Conservation (phyloP, 2,329 filamentous ascomycete genomes). For the Neonectria sp. region DNA sequence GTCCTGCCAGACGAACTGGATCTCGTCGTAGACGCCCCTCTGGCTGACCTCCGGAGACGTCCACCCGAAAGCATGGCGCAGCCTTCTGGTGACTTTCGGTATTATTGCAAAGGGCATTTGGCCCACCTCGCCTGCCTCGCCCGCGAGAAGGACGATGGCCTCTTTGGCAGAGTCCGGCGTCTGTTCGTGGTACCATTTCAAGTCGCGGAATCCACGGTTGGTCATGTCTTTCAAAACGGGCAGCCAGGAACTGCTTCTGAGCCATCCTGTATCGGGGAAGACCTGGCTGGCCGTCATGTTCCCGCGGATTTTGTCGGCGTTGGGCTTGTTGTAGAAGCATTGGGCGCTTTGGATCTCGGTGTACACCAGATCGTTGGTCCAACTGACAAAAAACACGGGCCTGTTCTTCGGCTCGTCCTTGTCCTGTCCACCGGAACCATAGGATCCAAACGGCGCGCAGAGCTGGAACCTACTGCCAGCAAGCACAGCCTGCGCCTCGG, state of each 20-base stretch:
- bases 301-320: neutral
- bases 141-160: neutral
- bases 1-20: neutral
- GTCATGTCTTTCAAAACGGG: neutral
- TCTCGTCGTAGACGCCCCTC: neutral
- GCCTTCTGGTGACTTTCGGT: too few relatives aligned
- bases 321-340: neutral
- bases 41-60: too few relatives aligned
- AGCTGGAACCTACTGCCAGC: neutral
- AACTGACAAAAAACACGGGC: neutral
- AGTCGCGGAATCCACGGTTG: neutral
- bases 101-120: too few relatives aligned
- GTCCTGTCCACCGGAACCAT: neutral
- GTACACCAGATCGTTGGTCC: neutral
- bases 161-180: neutral
- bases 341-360: neutral
- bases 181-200: neutral
- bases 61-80: too few relatives aligned
- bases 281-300: neutral
- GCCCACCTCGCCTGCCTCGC: neutral
- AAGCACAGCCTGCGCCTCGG: neutral
- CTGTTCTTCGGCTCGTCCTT: neutral
- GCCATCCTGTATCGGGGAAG: neutral
- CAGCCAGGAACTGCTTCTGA: neutral
- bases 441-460: neutral